phyloP scores from a whole-genome alignment of 2,329 filamentous ascomycete species.

The Akanthomyces dipterigenus region DNA sequence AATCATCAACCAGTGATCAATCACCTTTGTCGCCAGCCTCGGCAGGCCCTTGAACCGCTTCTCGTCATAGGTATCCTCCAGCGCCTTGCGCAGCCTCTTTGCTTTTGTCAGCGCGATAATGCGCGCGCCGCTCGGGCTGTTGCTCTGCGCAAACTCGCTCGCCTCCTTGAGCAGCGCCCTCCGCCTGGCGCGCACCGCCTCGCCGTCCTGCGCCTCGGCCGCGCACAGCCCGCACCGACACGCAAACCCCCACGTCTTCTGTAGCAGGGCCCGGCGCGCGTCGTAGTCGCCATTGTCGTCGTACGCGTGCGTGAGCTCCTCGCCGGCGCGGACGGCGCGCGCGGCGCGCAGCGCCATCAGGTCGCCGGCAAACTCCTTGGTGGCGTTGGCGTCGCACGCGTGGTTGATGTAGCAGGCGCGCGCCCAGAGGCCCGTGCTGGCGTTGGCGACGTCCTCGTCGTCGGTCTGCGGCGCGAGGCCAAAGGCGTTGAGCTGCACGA shows the following conservation, averaged over 20 bases:
- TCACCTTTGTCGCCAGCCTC: conserved; percentile 15
- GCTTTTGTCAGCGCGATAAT: conserved; percentile 18
- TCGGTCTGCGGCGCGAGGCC: conserved; percentile 23
- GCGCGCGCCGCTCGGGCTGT: conserved; percentile 13
- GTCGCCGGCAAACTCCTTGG: conserved; percentile 33
- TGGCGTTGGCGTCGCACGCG: conserved; percentile 30
- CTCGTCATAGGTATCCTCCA: conserved; percentile 23
- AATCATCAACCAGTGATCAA: conserved; percentile 24
- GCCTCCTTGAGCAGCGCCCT: conserved; percentile 17
- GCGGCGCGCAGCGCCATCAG: conserved; percentile 31
- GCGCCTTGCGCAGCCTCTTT: conserved; percentile 17
- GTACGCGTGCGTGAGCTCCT: conserved; percentile 29
- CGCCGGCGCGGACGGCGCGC: conserved; percentile 23
- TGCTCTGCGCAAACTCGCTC: conserved; percentile 15
- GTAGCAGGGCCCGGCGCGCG: conserved; percentile 15
- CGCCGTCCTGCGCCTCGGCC: conserved; percentile 22
- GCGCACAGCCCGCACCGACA: conserved; percentile 30
- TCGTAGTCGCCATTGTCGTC: conserved; percentile 23
- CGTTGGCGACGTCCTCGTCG: conserved; percentile 23
- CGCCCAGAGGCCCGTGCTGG: conserved; percentile 33
- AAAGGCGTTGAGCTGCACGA: conserved; percentile 27
- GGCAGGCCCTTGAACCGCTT: conserved; percentile 21
- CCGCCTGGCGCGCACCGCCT: conserved; percentile 16
- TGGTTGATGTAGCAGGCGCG: conserved; percentile 36
- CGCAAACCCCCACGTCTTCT: conserved; percentile 30